Evolutionary conservation across 2,329 filamentous ascomycete genomes (phyloP).

Genomic region (Paecilomyces dactylethromorphus): DNA sequence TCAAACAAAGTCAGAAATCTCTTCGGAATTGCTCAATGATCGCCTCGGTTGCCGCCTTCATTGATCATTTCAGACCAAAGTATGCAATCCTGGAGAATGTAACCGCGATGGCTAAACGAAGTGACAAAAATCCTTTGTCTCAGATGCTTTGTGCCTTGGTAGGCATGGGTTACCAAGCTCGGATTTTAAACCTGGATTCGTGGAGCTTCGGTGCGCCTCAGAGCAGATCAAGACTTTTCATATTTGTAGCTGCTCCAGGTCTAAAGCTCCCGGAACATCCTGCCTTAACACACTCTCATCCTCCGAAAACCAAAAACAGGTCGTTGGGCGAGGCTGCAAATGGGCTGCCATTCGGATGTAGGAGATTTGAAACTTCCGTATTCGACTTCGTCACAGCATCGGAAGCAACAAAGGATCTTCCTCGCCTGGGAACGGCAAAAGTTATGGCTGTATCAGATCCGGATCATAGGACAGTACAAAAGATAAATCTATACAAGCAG

Average conservation of each 20-base stretch:
- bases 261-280: slow-evolving; percentile 52
- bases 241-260: slow-evolving; percentile 64
- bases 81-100: slow-evolving; percentile 78
- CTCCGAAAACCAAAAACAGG: slow-evolving; percentile 22
- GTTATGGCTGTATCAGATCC: slow-evolving; percentile 58
- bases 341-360: slow-evolving; percentile 52
- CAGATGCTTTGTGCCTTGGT: slow-evolving; percentile 68
- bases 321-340: slow-evolving; percentile 55
- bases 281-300: slow-evolving; percentile 57
- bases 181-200: slow-evolving; percentile 61
- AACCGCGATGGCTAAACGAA: slow-evolving; percentile 51
- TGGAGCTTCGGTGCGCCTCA: slow-evolving; percentile 65
- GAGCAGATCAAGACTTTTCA: slow-evolving; percentile 60
- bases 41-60: slow-evolving; percentile 65
- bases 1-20: slow-evolving; percentile 50
- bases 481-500: slow-evolving; percentile 35
- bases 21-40: slow-evolving; percentile 69
- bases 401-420: slow-evolving; percentile 55
- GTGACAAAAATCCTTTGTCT: slow-evolving; percentile 58
- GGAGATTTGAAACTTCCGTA: slow-evolving; percentile 43
- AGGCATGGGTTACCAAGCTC: slow-evolving; percentile 69
- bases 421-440: slow-evolving; percentile 55
- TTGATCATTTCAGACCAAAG: slow-evolving; percentile 69
- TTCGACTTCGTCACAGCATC: slow-evolving; percentile 53
- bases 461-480: slow-evolving; percentile 55